Conservation (phyloP, 1,139 yeast species). For the Diutina pseudorugosa region DNA sequence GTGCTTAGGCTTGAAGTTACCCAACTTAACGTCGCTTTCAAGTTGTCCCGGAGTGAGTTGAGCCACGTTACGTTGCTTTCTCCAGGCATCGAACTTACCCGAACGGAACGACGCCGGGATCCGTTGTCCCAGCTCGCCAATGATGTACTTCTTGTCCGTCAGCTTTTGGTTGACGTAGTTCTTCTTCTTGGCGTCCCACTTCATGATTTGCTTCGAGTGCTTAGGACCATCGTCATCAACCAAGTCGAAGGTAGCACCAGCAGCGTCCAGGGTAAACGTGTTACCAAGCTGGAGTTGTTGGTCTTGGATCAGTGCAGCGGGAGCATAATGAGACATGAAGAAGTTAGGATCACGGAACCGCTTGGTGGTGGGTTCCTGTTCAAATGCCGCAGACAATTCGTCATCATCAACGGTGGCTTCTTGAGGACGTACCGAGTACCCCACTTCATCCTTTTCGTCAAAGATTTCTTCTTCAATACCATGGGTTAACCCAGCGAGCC, state of each 20-base stretch:
- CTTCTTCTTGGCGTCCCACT: conserved; percentile 93
- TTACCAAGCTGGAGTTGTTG: conserved; percentile 49
- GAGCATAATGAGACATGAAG: conserved; percentile 85
- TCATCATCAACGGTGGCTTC: conserved; percentile 29
- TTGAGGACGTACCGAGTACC: conserved; percentile 20
- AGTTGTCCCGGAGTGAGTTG: conserved; percentile 42
- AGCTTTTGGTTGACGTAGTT: conserved; percentile 77
- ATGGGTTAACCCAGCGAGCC: conserved; percentile 65
- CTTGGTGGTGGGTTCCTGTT: conserved; percentile 47
- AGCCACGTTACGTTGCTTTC: conserved; percentile 49
- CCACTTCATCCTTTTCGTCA: conserved; percentile 42
- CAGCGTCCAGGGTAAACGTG: conserved; percentile 77
- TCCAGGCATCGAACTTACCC: conserved; percentile 91
- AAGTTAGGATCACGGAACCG: conserved; percentile 69
- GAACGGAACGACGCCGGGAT: conserved; percentile 88
- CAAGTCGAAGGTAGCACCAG: conserved; percentile 74
- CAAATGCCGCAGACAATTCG: conserved; percentile 31
- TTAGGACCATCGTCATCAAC: conserved; percentile 65
- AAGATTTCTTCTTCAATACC: conserved; percentile 62
- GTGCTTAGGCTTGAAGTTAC: conserved; percentile 53
- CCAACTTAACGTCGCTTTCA: conserved; percentile 25
- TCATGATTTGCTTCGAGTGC: conserved; percentile 58
- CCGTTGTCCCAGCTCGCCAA: conserved; percentile 89
- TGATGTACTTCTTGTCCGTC: conserved; percentile 73
- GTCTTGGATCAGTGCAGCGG: conserved; percentile 70